phyloP scores from a whole-genome alignment of 2,329 filamentous ascomycete species.

The Fusarium sp. region DNA sequence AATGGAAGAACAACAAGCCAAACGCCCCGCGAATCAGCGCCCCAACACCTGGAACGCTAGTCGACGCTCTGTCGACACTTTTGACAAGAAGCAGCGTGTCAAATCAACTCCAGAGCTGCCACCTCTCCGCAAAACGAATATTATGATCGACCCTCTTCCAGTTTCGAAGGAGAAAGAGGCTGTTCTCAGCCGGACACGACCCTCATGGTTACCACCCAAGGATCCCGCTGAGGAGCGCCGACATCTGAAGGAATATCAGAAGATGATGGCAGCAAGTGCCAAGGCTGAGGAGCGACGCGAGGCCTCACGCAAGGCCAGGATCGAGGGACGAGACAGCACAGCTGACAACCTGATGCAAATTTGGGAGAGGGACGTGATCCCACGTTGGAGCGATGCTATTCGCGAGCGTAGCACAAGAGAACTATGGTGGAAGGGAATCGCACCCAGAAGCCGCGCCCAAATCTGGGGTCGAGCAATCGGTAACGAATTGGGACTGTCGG shows the following conservation, averaged over 20 bases:
- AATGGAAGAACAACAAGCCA: constrained; percentile 51
- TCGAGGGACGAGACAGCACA: constrained; percentile 62
- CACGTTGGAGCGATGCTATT: constrained; percentile 77
- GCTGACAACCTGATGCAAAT: constrained; percentile 65
- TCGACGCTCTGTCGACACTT: constrained; percentile 45
- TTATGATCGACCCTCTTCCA: constrained; percentile 85
- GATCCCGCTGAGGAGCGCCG: constrained; percentile 89
- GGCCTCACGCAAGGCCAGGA: constrained; percentile 58
- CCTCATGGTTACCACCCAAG: constrained; percentile 86
- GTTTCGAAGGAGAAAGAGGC: constrained; percentile 89
- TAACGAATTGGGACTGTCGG: constrained; percentile 74
- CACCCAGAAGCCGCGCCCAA: constrained; percentile 71
- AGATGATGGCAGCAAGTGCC: constrained; percentile 75
- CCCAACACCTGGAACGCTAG: constrained; percentile 53
- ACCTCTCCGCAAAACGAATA: constrained; percentile 74
- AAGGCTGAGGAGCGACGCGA: constrained; percentile 69
- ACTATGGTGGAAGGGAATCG: constrained; percentile 83
- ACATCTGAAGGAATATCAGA: constrained; percentile 85
- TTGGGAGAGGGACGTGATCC: constrained; percentile 80
- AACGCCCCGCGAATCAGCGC: constrained; percentile 45
- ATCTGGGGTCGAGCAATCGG: constrained; percentile 78
- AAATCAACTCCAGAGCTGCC: constrained; percentile 74
- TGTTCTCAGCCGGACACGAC: constrained; percentile 79
- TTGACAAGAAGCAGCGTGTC: constrained; percentile 61
- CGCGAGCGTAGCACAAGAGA: constrained; percentile 74